Evolutionary conservation across 2,329 filamentous ascomycete species (phyloP), one percentile per base, ranked within the genome.

Genomic region (Diaporthe velutina): DNA sequence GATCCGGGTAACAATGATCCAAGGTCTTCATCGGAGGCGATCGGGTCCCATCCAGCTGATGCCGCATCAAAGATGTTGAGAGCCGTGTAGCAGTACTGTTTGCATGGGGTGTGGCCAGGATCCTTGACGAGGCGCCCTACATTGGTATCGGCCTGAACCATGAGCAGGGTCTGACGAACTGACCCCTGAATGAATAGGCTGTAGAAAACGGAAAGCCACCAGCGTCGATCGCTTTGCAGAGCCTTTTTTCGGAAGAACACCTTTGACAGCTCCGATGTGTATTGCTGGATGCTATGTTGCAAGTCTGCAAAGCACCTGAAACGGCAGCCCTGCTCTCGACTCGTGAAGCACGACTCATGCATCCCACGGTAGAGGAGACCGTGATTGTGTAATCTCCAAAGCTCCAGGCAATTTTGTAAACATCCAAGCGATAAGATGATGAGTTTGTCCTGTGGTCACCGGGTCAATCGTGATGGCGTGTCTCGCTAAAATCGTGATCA

Each of bases 141-240:
- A 22, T 45, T n/a, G 38, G n/a, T 19, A 30, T 33, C 17, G 8
- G 15, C 28, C 25, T 48, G 40, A 15, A 66, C 19, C 60, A 66
- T 66, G 19, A 48, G 0, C 2, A 66, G 25, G 7, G 35, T 33
- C 30, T 30, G 40, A 3, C 60, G 60, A 66, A 45, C 35, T 1
- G 30, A 22, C 13, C 40, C 25, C 13, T 66, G 60, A 13, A 66
- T 33, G 22, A 30, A 30, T 13, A 66, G 28, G 25, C 60, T 66
- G 40, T 66, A 66, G 30, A 66, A 66, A 22, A 66, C 60, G 12
- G 60, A 66, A 28, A 66, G 25, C 60, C 60, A 66, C 60, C 60
- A 66, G 4, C 60, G 25, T 33, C 60, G 28, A 33, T 66, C 60
- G 10, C 40, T 66, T 48, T 66, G 60, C 7, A 66, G 13, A 7